A percentile compares a stretch with the other conserved stretches of the same genome.
Conservation (phyloP, 2,329 filamentous ascomycete species). For the Boeremia exigua region DNA sequence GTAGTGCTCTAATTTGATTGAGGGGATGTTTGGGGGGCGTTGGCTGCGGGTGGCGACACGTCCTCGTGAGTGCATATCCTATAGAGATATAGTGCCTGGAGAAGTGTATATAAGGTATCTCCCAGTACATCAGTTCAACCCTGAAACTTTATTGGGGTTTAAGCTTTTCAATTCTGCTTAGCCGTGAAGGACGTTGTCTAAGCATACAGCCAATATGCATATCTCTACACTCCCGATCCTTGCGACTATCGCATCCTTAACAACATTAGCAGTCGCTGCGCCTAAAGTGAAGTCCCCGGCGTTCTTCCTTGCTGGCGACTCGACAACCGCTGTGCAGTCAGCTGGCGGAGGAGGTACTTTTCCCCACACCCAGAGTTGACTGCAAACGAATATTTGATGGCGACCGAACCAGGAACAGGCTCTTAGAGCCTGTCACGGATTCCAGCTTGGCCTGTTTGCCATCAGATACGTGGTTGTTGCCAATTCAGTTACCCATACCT, state of each 20-base stretch:
- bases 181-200: not conserved
- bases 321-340: constrained; percentile 42
- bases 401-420: no score
- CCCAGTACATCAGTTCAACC: not conserved
- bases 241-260: constrained; percentile 5
- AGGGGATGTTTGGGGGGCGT: not conserved
- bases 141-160: not conserved
- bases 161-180: not conserved
- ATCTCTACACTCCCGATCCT: constrained; percentile 8
- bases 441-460: no score
- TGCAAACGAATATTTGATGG: no score
- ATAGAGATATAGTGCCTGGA: not conserved
- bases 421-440: no score
- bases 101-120: not conserved
- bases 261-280: constrained; percentile 4
- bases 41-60: not conserved
- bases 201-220: constrained; percentile 1
- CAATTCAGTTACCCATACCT: not conserved
- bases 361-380: not conserved
- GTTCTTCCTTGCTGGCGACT: constrained; percentile 47
- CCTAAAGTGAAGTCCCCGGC: constrained; percentile 22
- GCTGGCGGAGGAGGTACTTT: constrained; percentile 25
- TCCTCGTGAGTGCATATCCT: not conserved
- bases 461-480: no score
- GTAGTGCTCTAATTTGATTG: constrained; percentile 7